Evolutionary conservation across 73 alveolate species (phyloP).

Genomic region (Paramecium pentaurelia): DNA sequence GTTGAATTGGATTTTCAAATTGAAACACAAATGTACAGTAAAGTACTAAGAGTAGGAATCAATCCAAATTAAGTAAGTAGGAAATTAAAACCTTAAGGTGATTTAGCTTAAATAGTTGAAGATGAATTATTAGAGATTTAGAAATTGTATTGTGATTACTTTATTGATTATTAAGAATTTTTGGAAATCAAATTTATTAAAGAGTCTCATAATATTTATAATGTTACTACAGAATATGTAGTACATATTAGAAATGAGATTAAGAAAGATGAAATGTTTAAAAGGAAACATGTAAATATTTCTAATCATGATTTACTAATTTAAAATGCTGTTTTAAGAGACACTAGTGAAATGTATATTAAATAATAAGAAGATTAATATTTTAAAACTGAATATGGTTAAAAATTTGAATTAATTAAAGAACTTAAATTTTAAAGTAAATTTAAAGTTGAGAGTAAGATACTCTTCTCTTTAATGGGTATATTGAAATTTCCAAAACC

Average conservation of each 20-base stretch:
- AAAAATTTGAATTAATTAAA: neutral
- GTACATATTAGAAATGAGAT: constrained; percentile 29
- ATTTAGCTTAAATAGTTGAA: neutral
- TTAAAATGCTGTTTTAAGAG: constrained; percentile 37
- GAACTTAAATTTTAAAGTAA: constrained; percentile 38
- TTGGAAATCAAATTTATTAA: neutral
- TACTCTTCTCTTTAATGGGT: constrained; percentile 13
- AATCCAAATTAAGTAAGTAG: neutral
- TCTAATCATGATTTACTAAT: neutral
- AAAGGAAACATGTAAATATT: neutral
- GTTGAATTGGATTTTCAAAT: neutral
- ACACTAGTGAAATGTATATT: neutral
- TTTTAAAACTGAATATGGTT: neutral
- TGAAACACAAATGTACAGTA: neutral
- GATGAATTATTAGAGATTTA: neutral
- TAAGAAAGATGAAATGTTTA: constrained; percentile 15
- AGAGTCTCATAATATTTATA: neutral
- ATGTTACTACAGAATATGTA: constrained; percentile 5
- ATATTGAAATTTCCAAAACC: constrained; percentile 21
- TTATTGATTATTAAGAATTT: neutral
- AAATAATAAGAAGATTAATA: neutral
- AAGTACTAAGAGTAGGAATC: neutral
- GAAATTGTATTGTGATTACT: neutral
- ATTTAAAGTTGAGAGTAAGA: constrained; percentile 20
- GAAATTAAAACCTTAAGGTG: neutral